phyloP scores from a whole-genome alignment of 2,329 filamentous ascomycete species.

The Xylariaceae sp. region DNA sequence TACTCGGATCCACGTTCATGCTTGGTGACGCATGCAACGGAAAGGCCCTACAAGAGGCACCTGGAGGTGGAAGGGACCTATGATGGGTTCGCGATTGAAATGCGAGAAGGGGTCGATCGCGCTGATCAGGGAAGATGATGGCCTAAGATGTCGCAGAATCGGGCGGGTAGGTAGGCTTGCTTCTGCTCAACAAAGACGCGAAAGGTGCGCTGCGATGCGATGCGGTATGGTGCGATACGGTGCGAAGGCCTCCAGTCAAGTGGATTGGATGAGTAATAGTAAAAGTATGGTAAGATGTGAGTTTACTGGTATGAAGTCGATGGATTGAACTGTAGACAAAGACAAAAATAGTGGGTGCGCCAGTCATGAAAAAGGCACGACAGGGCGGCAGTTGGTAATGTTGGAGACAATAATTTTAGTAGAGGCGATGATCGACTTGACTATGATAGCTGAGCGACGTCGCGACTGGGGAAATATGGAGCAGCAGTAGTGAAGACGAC shows the following conservation, averaged over 20 bases:
- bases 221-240: slow-evolving; percentile 9
- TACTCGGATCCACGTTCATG: slow-evolving; percentile 23
- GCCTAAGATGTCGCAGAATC: no score
- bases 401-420: neutral
- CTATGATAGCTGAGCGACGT: slow-evolving; percentile 22
- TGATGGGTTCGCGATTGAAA: slow-evolving; percentile 4
- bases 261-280: slow-evolving; percentile 6
- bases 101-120: slow-evolving; percentile 20
- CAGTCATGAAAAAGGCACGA: no score
- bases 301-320: neutral
- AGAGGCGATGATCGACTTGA: slow-evolving; percentile 13
- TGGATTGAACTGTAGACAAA: neutral
- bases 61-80: slow-evolving; percentile 12
- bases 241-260: slow-evolving; percentile 12
- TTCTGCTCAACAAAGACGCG: neutral
- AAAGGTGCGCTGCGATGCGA: slow-evolving; percentile 8
- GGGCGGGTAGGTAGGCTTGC: no score
- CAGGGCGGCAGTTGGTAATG: no score
- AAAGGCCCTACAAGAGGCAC: slow-evolving; percentile 16
- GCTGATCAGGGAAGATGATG: slow-evolving; percentile 16
- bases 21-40: slow-evolving; percentile 21
- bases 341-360: neutral
- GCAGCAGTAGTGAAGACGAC: slow-evolving; percentile 6
- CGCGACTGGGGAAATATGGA: slow-evolving; percentile 25
- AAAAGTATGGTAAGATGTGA: slow-evolving; percentile 9